phyloP scores from a whole-genome alignment of 2,329 filamentous ascomycete genomes.

The Cytospora chrysosperma region DNA sequence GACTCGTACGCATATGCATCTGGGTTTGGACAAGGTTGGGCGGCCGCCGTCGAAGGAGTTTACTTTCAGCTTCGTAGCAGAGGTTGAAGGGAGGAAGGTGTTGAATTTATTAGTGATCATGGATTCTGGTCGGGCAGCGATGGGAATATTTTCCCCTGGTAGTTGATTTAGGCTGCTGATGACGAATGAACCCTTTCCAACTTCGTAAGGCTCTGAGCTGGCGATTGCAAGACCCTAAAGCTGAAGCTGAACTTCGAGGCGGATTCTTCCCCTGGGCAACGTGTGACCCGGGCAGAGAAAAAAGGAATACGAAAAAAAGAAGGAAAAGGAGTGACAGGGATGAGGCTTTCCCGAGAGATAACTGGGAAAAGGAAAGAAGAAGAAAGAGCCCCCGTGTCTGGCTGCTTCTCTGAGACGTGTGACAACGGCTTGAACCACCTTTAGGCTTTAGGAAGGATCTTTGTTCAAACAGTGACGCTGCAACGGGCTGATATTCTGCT shows the following conservation, averaged over 20 bases:
- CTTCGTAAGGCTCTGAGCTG: neutral
- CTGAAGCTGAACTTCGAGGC: neutral
- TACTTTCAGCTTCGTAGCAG: slow-evolving; percentile 4
- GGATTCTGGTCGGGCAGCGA: slow-evolving; percentile 14
- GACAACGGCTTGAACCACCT: neutral
- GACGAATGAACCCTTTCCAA: neutral
- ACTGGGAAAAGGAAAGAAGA: neutral
- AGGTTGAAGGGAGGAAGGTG: slow-evolving; percentile 1
- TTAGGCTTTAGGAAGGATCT: neutral
- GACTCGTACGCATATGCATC: slow-evolving; percentile 18
- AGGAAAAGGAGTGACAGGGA: neutral
- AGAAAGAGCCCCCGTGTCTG: neutral
- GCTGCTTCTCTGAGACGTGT: neutral
- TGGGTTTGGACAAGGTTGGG: slow-evolving; percentile 1
- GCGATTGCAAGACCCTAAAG: neutral
- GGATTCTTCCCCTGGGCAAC: neutral
- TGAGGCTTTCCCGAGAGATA: neutral
- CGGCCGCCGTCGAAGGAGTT: slow-evolving; percentile 1
- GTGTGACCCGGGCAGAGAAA: neutral
- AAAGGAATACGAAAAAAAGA: neutral
- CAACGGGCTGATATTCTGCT: neutral
- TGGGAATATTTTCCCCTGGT: slow-evolving; percentile 2
- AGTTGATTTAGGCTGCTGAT: neutral
- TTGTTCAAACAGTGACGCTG: no score
- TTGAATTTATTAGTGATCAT: slow-evolving; percentile 3